A percentile compares a stretch with the other conserved stretches of the same genome.
Evolutionary conservation across 1,284 basidiomycete species (phyloP).

Genomic region (Ceratobasidium sp.): DNA sequence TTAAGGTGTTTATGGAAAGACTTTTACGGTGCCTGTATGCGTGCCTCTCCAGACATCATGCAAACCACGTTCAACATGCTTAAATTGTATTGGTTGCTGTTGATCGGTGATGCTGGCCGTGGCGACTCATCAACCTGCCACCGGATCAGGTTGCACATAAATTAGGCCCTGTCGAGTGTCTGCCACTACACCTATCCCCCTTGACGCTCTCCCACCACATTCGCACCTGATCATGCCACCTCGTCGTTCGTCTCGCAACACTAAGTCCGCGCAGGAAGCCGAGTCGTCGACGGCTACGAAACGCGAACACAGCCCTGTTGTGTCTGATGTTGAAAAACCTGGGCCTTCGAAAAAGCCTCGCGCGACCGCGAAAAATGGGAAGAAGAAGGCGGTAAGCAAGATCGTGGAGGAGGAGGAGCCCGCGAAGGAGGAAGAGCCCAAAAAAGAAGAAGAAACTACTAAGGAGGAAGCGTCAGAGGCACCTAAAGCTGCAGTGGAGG

Average conservation of each 20-base stretch:
- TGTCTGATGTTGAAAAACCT: slow-evolving; percentile 15
- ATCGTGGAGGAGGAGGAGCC: slow-evolving; percentile 49
- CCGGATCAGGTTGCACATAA: not conserved
- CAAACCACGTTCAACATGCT: too few relatives aligned
- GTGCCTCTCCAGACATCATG: too few relatives aligned
- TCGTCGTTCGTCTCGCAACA: slow-evolving; percentile 37
- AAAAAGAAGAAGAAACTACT: slow-evolving; percentile 50
- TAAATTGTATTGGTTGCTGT: not conserved
- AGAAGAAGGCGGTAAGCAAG: slow-evolving; percentile 48
- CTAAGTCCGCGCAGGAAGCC: slow-evolving; percentile 21
- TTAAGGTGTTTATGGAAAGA: slow-evolving; percentile 12
- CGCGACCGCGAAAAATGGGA: slow-evolving; percentile 51
- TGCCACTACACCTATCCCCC: too few relatives aligned
- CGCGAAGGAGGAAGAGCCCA: slow-evolving; percentile 30
- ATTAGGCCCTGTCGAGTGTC: too few relatives aligned
- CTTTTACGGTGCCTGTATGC: not conserved
- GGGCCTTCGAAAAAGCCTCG: slow-evolving; percentile 38
- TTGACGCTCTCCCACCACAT: too few relatives aligned
- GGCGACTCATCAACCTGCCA: not conserved
- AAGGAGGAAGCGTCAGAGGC: slow-evolving; percentile 50
- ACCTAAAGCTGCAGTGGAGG: slow-evolving; percentile 51
- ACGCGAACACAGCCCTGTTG: slow-evolving; percentile 26
- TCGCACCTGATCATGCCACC: slow-evolving; percentile 21
- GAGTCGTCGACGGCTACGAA: slow-evolving; percentile 23
- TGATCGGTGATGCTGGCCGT: slow-evolving; percentile 45